Evolutionary conservation across 371 early-diverging fungal genomes (phyloP).

Genomic region (Rhizopus sp.): DNA sequence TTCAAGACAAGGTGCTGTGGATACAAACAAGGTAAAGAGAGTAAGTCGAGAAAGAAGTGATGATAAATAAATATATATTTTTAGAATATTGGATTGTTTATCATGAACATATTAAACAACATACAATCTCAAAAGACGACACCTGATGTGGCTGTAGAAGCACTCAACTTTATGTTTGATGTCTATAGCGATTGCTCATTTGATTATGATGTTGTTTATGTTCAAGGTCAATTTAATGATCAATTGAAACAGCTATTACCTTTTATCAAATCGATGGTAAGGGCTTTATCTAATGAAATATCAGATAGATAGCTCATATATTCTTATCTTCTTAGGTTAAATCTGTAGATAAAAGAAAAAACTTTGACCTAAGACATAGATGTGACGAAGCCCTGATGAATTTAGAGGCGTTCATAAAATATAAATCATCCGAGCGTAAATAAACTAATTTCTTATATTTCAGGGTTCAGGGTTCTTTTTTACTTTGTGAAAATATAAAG

Average conservation of each 20-base stretch:
- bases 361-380: conserved; percentile 70
- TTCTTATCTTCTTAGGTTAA: conserved; percentile 47
- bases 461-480: conserved; percentile 18
- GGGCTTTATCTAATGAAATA: background rate
- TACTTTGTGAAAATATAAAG: background rate
- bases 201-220: conserved; percentile 86
- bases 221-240: conserved; percentile 63
- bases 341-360: conserved; percentile 73
- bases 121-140: conserved; percentile 36
- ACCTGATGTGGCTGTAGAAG: conserved; percentile 69
- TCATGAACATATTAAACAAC: conserved; percentile 39
- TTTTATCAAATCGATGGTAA: conserved; percentile 51
- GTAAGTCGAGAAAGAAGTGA: conserved; percentile 16
- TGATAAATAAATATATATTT: background rate
- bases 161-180: conserved; percentile 84
- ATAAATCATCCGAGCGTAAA: conserved; percentile 63
- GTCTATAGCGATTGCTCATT: conserved; percentile 83
- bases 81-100: conserved; percentile 39
- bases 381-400: conserved; percentile 84
- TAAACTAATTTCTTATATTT: background rate
- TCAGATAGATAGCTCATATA: background rate
- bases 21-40: conserved; percentile 67
- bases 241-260: conserved; percentile 60
- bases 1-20: conserved; percentile 69
- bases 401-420: conserved; percentile 81